Evolutionary conservation across 129 eudicot species (phyloP).

Genomic region (Artemisia tridentata): DNA sequence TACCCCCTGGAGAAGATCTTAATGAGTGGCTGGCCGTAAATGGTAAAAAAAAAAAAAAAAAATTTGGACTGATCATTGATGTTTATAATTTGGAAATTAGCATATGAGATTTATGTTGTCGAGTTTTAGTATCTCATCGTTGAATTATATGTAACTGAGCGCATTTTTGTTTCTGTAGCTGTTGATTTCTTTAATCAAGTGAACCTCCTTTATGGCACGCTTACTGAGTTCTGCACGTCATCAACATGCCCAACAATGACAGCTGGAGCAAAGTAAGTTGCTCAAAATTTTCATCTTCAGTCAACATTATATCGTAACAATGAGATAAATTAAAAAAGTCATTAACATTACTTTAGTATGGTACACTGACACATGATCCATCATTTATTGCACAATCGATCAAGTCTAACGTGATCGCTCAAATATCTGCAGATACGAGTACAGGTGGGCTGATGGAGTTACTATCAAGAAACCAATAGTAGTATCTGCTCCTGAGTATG

Average conservation of each 20-base stretch:
- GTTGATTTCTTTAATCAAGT: slow-evolving; percentile 79
- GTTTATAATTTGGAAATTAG: background rate
- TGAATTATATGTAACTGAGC: background rate
- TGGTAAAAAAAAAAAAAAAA: slow-evolving; percentile 28
- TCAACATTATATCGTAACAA: background rate
- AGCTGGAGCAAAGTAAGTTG: slow-evolving; percentile 61
- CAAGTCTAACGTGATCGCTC: too few relatives aligned
- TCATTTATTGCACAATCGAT: background rate
- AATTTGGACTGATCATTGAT: background rate
- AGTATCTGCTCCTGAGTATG: slow-evolving; percentile 63
- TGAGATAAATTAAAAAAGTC: background rate
- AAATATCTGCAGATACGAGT: slow-evolving; percentile 47
- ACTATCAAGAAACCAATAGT: slow-evolving; percentile 61
- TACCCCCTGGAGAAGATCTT: slow-evolving; percentile 73
- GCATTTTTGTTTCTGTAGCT: slow-evolving; percentile 36
- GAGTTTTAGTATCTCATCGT: slow-evolving; percentile 1
- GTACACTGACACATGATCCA: background rate
- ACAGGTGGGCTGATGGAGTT: slow-evolving; percentile 80
- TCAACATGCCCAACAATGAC: slow-evolving; percentile 64
- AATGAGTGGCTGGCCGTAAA: slow-evolving; percentile 68
- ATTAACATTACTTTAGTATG: background rate
- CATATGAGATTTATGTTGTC: background rate
- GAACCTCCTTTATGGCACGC: slow-evolving; percentile 64
- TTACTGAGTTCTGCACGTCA: slow-evolving; percentile 64
- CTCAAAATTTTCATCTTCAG: slow-evolving; percentile 20